Conservation (phyloP, 2,329 filamentous ascomycete species). For the Coniochaeta ligniaria region DNA sequence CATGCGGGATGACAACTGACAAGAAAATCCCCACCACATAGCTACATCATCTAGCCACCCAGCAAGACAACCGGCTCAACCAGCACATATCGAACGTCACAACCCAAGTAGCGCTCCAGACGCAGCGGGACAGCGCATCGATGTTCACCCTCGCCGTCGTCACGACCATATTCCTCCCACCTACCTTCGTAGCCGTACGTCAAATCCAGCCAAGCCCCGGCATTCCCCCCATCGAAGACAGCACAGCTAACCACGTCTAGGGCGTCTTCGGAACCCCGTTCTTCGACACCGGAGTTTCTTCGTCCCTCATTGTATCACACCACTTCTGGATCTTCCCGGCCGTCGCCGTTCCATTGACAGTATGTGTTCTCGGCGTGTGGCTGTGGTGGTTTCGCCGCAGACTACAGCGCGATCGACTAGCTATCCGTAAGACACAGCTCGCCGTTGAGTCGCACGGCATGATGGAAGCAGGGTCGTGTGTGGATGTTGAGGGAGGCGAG, state of each 20-base stretch:
- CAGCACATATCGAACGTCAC: not conserved
- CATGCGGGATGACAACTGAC: no score
- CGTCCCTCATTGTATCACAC: not conserved
- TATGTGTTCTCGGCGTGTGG: not conserved
- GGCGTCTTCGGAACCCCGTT: not conserved
- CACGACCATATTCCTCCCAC: not conserved
- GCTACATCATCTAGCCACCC: not conserved
- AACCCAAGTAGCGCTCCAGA: not conserved
- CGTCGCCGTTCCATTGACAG: not conserved
- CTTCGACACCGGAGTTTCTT: not conserved
- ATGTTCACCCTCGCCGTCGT: not conserved
- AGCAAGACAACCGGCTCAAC: not conserved
- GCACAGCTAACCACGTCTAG: not conserved
- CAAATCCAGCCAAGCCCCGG: not conserved
- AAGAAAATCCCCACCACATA: no score
- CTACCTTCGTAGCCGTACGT: not conserved
- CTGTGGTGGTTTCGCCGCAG: not conserved
- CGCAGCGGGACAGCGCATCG: not conserved
- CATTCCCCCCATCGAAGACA: not conserved
- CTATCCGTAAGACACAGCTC: not conserved
- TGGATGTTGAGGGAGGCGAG: not conserved
- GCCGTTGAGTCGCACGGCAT: not conserved
- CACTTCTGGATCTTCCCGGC: not conserved
- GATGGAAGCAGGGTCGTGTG: not conserved
- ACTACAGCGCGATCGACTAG: not conserved